A percentile compares a stretch with the other conserved stretches of the same genome.
Conservation (phyloP, 1,284 basidiomycete genomes). For the Moesziomyces parantarcticus region DNA sequence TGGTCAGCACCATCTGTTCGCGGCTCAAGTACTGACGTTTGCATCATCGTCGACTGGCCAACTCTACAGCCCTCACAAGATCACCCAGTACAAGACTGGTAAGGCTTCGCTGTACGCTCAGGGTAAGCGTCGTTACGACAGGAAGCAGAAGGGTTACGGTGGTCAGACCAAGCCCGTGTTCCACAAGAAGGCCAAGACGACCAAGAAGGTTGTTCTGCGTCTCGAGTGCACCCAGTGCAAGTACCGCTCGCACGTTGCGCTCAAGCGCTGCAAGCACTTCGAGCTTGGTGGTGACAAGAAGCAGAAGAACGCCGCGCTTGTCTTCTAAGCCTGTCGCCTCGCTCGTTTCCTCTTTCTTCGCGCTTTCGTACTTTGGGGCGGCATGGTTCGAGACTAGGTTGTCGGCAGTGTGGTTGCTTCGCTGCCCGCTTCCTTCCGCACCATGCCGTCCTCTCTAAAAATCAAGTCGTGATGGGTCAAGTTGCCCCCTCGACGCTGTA, state of each 20-base stretch:
- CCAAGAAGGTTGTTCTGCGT: conserved; percentile 98
- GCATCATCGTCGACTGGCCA: background rate
- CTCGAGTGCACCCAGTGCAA: conserved; percentile 99
- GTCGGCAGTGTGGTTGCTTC: background rate
- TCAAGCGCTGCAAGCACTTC: conserved; percentile 99
- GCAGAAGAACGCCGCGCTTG: conserved; percentile 94
- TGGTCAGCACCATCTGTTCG: background rate
- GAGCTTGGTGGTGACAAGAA: conserved; percentile 99
- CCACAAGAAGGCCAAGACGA: conserved; percentile 92
- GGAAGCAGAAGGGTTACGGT: conserved; percentile 98
- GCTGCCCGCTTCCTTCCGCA: background rate
- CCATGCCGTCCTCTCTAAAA: conserved; percentile 13
- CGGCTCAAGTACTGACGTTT: conserved; percentile 7
- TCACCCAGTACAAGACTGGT: conserved; percentile 69
- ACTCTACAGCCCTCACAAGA: conserved; percentile 65
- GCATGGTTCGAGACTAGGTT: conserved; percentile 5
- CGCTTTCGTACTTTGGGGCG: conserved; percentile 3
- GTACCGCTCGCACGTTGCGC: conserved; percentile 79
- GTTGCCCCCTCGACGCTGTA: conserved; percentile 23
- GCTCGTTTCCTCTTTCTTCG: background rate
- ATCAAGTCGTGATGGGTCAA: background rate
- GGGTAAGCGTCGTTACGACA: conserved; percentile 99
- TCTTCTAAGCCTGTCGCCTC: conserved; percentile 72
- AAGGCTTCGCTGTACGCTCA: conserved; percentile 75
- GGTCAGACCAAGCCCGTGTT: conserved; percentile 99